These are phyloP conservation scores for Ramaria rubella DNA, from an alignment of 768 basidiomycete species.

Conservation along the genomic window DNA sequence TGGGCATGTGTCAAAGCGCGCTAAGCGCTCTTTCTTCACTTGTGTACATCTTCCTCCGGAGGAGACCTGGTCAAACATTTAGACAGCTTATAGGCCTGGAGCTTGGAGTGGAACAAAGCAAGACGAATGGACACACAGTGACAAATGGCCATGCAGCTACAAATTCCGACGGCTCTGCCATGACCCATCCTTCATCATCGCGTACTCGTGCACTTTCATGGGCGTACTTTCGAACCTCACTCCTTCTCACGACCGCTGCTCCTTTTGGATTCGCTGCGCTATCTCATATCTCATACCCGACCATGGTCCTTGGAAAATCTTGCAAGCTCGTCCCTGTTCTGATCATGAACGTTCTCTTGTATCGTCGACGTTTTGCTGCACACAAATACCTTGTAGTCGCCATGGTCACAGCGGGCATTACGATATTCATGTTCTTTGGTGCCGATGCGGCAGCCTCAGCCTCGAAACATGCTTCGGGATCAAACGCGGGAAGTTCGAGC, in stretches of 20 bases:
- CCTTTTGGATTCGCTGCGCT: conserved; percentile 96
- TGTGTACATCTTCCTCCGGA: conserved; percentile 62
- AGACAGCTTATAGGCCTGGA: conserved; percentile 56
- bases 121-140: conserved; percentile 23
- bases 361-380: conserved; percentile 84
- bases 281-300: conserved; percentile 94
- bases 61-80: conserved; percentile 47
- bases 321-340: conserved; percentile 99
- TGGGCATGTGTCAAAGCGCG: conserved; percentile 79
- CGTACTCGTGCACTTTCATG: conserved; percentile 49
- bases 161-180: conserved; percentile 37
- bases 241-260: conserved; percentile 84
- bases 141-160: conserved; percentile 21
- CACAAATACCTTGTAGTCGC: conserved; percentile 94
- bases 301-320: conserved; percentile 97
- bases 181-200: conserved; percentile 25
- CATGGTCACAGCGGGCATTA: conserved; percentile 90
- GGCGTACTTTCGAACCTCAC: conserved; percentile 74
- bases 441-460: conserved; percentile 41
- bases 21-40: conserved; percentile 72
- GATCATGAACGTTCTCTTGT: conserved; percentile 94
- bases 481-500: conserved; percentile 39
- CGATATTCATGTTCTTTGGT: conserved; percentile 89
- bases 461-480: conserved; percentile 31
- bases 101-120: conserved; percentile 22